Evolutionary conservation across 176 grass and related monocot genomes (phyloP), one percentile per base, ranked within the genome.

Genomic region (Rhynchospora tenuis): DNA sequence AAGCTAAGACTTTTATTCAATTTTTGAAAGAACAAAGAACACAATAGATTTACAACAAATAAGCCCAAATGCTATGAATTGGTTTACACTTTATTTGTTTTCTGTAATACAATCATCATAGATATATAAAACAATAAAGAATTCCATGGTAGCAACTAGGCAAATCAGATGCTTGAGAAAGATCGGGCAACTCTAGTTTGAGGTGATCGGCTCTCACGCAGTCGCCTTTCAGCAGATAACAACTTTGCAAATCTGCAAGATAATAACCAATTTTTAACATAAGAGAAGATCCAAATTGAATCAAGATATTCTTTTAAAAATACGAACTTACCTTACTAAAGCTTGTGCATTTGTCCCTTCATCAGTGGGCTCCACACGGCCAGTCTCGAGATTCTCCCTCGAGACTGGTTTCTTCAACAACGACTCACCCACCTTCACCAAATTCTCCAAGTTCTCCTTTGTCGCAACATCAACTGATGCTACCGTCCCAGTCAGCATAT

Each of bases 401-500:
- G 87, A 92, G 62, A 97, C 88, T 9, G 90, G 88, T 86, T 94
- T 89, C 63, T 91, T 89, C 27, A 97, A 78, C 38, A 97, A 83
- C 12, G 78, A 62, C 55, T 89, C 81, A 45, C 87, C 92, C 28
- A 85, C 67, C 14, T 73, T 63, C 15, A 85, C 92, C 82, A 97
- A 89, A 72, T 85, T 92, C 83, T 88, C 64, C 75, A 97, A 64
- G 84, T 94, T 97, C 72, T 94, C 87, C 64, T 91, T 89, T 6
- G 92, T 91, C 5, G 92, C 87, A 74, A 92, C 64, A 81, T 97
- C 94, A 72, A 97, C 81, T 0, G 87, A 94, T 9, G 90, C 81
- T 38, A 85, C 69, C n/a, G 74, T 88, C 31, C 94, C 90, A 33
- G 87, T 59, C 51, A 94, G 69, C 0, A 64, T 91, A 84, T 94